phyloP scores from a whole-genome alignment of 73 alveolate genomes.

The Paramecium primaurelia region DNA sequence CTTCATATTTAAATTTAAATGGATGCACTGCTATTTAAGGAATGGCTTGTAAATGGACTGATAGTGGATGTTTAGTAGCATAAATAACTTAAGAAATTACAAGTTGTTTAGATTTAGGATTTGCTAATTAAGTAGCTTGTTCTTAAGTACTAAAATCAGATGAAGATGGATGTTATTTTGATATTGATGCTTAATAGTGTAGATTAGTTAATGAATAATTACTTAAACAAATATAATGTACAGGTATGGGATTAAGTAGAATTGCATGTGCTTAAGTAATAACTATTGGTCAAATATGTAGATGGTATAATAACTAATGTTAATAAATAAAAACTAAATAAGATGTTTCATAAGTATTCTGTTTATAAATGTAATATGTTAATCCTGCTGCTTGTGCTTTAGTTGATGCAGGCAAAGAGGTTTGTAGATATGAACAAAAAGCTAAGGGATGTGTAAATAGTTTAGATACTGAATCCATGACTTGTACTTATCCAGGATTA shows the following conservation, averaged over 20 bases:
- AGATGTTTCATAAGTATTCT: not conserved
- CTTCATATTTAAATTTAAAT: not conserved
- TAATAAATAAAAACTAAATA: not conserved
- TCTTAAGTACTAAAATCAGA: not conserved
- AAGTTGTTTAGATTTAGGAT: conserved; percentile 21
- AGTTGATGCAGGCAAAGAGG: not conserved
- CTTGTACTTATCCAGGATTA: not conserved
- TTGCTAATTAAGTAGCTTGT: not conserved
- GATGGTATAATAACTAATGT: conserved; percentile 1
- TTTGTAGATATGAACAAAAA: not conserved
- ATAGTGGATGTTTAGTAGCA: not conserved
- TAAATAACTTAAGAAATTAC: not conserved
- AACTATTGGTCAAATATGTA: not conserved
- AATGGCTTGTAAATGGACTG: not conserved
- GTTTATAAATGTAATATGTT: not conserved
- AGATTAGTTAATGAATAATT: not conserved
- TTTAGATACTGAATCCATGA: not conserved
- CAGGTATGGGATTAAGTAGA: not conserved
- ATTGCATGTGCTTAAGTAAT: not conserved
- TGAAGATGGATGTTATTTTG: not conserved
- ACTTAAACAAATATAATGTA: not conserved
- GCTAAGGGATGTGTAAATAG: conserved; percentile 24
- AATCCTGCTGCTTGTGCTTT: conserved; percentile 43
- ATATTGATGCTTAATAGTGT: not conserved
- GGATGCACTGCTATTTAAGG: not conserved